A percentile compares a stretch with the other conserved stretches of the same genome.
Evolutionary conservation across 768 basidiomycete species (phyloP).

Genomic region (Rhodotorula graminis): DNA sequence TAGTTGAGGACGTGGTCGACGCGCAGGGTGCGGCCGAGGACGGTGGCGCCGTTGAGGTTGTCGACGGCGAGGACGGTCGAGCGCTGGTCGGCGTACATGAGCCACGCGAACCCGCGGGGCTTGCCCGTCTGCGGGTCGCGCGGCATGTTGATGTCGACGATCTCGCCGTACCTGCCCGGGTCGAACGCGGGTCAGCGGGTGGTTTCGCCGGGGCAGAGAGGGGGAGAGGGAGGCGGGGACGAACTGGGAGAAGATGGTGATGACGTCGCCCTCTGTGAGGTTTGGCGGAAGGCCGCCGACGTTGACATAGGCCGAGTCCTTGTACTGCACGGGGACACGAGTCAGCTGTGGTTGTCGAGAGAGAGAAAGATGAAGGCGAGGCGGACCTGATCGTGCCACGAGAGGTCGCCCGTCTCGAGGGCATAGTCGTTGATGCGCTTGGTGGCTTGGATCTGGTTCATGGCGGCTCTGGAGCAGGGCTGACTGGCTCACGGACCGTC

Average conservation of each 20-base stretch:
- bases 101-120: slow-evolving; percentile 82
- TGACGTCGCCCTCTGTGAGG: slow-evolving; percentile 94
- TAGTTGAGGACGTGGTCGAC: slow-evolving; percentile 86
- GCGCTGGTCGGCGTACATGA: slow-evolving; percentile 98
- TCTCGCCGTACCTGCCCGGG: slow-evolving; percentile 79
- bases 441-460: slow-evolving; percentile 65
- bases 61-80: slow-evolving; percentile 95
- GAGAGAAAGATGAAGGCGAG: not conserved
- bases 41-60: slow-evolving; percentile 91
- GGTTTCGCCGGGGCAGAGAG: no score
- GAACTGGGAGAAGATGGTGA: slow-evolving; percentile 95
- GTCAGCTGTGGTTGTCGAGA: not conserved
- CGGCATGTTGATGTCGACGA: slow-evolving; percentile 90
- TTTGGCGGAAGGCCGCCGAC: slow-evolving; percentile 81
- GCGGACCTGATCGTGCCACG: slow-evolving; percentile 86
- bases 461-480: not conserved
- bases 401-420: slow-evolving; percentile 65
- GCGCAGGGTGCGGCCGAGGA: slow-evolving; percentile 76
- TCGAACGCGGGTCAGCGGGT: not conserved
- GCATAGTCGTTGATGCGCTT: slow-evolving; percentile 87
- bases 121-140: slow-evolving; percentile 90
- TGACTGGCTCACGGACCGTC: no score
- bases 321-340: slow-evolving; percentile 23
- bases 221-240: not conserved
- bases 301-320: slow-evolving; percentile 90